Evolutionary conservation across 106 monocot genomes (phyloP), one percentile per base, ranked within the genome.

Genomic region (Chionographis japonica): DNA sequence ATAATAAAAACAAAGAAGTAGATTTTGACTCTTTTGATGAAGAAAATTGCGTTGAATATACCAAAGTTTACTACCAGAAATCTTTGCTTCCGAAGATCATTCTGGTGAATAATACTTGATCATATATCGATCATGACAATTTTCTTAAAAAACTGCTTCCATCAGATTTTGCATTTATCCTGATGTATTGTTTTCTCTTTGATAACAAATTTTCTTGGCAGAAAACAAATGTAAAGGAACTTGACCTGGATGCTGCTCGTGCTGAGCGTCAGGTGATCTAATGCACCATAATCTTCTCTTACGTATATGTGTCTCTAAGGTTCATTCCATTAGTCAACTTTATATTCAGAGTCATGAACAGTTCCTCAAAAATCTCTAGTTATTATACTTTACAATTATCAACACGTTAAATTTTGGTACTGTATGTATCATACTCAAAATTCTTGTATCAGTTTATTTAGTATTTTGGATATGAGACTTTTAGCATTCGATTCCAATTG

Each of bases 211-310:
- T 65, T 42, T 77, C 52, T 20, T 80, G 40, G 38, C 86, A 97
- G 95, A 86, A 92, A 37, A 97, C 84, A 42, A 83, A 85, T 70
- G 19, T 86, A 13, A 80, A 85, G 56, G 92, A 97, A 41, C 95
- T 97, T 77, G 78, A 97, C 56, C 37, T 97, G 67, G 92, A 89
- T 66, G 79, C 89, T 68, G 95, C 95, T 67, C 92, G 92, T 71
- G 86, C 86, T 63, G 95, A 97, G 61, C 81, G 89, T 55, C 92
- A 92, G 95, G 95, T 97, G 65, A 54, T n/a, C 20, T 67, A 58
- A 15, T 71, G 39, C 17, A 6, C 12, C 60, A 43, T 67, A 54
- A 54, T 18, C 63, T 46, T 50, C 13, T 3, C 49, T 63, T 73
- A 43, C 6, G 15, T 58, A 55, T 4, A 43, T 46, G 46, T 5